These are phyloP conservation scores for Artemisia annua DNA, from an alignment of 129 eudicot genomes.

Conservation along the genomic window DNA sequence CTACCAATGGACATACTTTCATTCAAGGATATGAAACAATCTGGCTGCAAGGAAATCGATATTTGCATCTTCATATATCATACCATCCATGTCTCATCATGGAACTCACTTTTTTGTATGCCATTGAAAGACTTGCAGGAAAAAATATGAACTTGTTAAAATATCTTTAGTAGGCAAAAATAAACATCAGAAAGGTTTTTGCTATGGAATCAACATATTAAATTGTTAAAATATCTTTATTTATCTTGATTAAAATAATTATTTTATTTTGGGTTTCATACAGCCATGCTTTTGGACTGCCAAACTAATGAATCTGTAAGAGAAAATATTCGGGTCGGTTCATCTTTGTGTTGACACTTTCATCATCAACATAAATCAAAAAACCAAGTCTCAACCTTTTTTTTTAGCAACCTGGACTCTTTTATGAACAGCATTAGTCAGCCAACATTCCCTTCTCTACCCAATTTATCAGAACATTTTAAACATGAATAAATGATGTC, in stretches of 20 bases:
- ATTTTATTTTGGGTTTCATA: conserved; percentile 16
- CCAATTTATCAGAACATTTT: no score
- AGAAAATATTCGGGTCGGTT: conserved; percentile 75
- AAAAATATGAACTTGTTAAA: no score
- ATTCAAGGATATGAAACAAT: conserved; percentile 63
- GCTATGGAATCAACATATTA: not conserved
- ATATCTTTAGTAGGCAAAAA: not conserved
- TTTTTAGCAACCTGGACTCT: no score
- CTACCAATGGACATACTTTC: not conserved
- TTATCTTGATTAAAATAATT: no score
- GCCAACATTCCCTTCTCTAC: no score
- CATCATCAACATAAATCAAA: no score
- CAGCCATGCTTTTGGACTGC: conserved; percentile 74
- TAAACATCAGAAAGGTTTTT: conserved; percentile 1
- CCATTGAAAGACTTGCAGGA: not conserved
- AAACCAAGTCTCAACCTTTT: no score
- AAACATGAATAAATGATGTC: no score
- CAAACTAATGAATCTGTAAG: conserved; percentile 72
- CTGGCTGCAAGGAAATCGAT: no score
- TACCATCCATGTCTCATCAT: conserved; percentile 10
- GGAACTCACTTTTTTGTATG: conserved; percentile 1
- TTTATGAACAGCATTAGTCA: no score
- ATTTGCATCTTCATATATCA: conserved; percentile 7
- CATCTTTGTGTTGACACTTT: conserved; percentile 11
- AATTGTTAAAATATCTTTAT: not conserved